Percentiles rank a stretch among this genome's conserved stretches.
Conservation (phyloP, 495 filamentous ascomycete genomes). For the Penicillium ochrochloron region DNA sequence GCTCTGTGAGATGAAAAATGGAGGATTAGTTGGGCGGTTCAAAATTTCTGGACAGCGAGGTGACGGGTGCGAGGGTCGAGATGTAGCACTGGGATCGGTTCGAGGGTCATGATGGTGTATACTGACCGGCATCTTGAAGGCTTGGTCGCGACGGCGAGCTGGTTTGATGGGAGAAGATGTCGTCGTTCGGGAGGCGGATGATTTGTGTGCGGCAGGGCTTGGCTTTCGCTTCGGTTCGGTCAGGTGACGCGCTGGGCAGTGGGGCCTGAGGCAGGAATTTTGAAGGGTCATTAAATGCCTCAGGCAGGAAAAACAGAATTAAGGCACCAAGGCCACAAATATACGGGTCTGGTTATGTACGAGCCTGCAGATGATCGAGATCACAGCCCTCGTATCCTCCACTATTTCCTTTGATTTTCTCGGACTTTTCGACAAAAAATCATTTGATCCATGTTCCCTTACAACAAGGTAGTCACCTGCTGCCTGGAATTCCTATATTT, state of each 20-base stretch:
- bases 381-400: not conserved
- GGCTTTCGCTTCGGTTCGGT: constrained; percentile 49
- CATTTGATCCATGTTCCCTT: not conserved
- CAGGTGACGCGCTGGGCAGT: constrained; percentile 39
- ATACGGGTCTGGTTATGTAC: not conserved
- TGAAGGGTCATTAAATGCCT: constrained; percentile 20
- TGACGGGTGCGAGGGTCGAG: not conserved
- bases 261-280: constrained; percentile 12
- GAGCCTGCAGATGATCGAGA: too few relatives aligned
- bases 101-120: constrained; percentile 13
- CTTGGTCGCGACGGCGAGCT: constrained; percentile 56
- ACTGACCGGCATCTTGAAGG: constrained; percentile 85
- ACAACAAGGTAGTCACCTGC: not conserved
- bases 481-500: not conserved
- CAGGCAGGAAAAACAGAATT: constrained; percentile 14
- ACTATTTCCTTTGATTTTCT: not conserved
- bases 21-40: constrained; percentile 18
- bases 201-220: constrained; percentile 55
- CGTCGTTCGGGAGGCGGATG: constrained; percentile 42
- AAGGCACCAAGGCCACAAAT: not conserved
- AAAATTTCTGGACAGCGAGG: constrained; percentile 20
- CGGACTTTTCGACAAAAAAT: not conserved
- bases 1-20: constrained; percentile 60
- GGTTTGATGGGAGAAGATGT: constrained; percentile 49
- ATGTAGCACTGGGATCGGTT: constrained; percentile 17